Conservation (phyloP, 2,329 filamentous ascomycete species). For the Cylindrodendrum hubeiense region DNA sequence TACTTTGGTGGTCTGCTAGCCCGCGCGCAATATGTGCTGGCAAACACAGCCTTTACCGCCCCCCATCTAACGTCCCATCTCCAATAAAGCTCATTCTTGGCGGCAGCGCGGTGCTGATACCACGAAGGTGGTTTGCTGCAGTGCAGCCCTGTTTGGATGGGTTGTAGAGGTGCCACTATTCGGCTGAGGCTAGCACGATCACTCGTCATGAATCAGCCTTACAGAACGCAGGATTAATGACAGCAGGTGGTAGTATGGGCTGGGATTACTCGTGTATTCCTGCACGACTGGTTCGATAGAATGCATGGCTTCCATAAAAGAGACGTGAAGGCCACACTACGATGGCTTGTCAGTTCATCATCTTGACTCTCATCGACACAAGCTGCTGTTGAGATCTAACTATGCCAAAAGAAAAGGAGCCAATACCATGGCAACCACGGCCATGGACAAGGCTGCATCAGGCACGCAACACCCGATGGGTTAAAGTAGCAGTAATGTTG, state of each 20-base stretch:
- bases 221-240: neutral
- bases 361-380: neutral
- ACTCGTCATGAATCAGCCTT: neutral
- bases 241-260: neutral
- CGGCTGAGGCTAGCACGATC: neutral
- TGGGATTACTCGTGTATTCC: neutral
- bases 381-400: neutral
- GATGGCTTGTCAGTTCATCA: neutral
- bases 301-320: neutral
- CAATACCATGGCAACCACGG: conserved; percentile 4
- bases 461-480: conserved; percentile 8
- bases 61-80: neutral
- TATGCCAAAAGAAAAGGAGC: conserved; percentile 18
- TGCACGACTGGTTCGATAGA: neutral
- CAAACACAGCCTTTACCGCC: neutral
- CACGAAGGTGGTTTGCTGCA: neutral
- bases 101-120: neutral
- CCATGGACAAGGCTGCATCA: conserved; percentile 19
- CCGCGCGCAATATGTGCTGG: neutral
- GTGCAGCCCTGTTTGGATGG: neutral
- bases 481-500: neutral
- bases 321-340: neutral
- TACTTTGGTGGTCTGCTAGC: neutral
- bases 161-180: neutral
- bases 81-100: neutral